These are phyloP conservation scores for Ophiocordyceps polyrhachis-furcata DNA, from an alignment of 2,329 filamentous ascomycete species.

Conservation along the genomic window DNA sequence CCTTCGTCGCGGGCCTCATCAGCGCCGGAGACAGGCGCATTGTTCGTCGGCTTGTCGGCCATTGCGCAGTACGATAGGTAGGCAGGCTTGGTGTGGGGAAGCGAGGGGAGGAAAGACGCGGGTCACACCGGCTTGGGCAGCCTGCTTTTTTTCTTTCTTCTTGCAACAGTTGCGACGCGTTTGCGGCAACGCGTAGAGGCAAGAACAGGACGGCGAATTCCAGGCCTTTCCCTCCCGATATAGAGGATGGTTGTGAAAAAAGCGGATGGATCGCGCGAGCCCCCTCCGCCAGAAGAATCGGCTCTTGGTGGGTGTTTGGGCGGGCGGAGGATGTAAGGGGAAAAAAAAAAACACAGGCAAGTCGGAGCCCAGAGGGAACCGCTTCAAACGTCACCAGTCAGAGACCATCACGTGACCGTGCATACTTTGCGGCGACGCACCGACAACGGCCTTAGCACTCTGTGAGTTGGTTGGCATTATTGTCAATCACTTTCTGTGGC, in stretches of 20 bases:
- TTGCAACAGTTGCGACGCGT: conserved; percentile 4
- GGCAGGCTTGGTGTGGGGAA: conserved; percentile 4
- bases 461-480: not conserved
- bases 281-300: conserved; percentile 12
- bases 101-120: not conserved
- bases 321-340: conserved; percentile 15
- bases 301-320: conserved; percentile 11
- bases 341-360: conserved; percentile 14
- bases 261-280: conserved; percentile 16
- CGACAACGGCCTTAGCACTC: too few relatives aligned
- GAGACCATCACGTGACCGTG: conserved; percentile 14
- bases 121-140: conserved; percentile 4
- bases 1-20: not conserved
- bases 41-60: conserved; percentile 16
- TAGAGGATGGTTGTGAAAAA: not conserved
- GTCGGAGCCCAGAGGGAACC: conserved; percentile 13
- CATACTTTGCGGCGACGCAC: not conserved
- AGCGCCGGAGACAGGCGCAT: not conserved
- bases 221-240: not conserved
- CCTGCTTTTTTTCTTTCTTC: not conserved
- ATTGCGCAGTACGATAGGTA: conserved; percentile 13
- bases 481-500: not conserved
- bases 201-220: too few relatives aligned
- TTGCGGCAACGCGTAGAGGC: not conserved
- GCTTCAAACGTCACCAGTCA: conserved; percentile 16